A percentile compares a stretch with the other conserved stretches of the same genome.
Conservation (phyloP, 2,329 filamentous ascomycete species). For the Claviceps arundinis region DNA sequence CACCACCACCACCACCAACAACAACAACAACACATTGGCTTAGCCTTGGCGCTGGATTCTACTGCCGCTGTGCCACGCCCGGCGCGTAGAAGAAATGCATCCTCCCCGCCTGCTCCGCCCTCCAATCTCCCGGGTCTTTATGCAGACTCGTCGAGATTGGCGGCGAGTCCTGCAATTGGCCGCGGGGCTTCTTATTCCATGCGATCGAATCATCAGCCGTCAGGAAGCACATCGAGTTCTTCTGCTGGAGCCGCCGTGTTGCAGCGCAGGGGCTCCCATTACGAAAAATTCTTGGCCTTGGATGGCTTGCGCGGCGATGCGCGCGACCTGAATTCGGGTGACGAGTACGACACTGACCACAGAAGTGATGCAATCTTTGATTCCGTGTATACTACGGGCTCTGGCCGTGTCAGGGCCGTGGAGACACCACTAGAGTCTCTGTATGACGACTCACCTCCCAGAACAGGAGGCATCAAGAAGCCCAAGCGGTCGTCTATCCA, state of each 20-base stretch:
- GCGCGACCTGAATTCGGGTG: constrained; percentile 50
- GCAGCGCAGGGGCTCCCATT: constrained; percentile 19
- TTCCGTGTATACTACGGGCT: constrained; percentile 59
- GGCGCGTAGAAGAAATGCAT: constrained; percentile 30
- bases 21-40: constrained; percentile 1
- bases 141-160: constrained; percentile 35
- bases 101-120: constrained; percentile 43
- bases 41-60: constrained; percentile 8
- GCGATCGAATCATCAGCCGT: constrained; percentile 27
- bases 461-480: constrained; percentile 38
- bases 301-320: constrained; percentile 57
- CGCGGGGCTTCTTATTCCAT: constrained; percentile 22
- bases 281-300: constrained; percentile 40
- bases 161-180: constrained; percentile 32
- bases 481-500: constrained; percentile 45
- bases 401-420: constrained; percentile 49
- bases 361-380: constrained; percentile 68
- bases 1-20: neutral
- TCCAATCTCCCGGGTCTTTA: constrained; percentile 39
- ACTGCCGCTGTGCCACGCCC: constrained; percentile 11
- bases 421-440: constrained; percentile 66
- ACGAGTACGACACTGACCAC: constrained; percentile 67
- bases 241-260: constrained; percentile 25
- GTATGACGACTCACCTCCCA: constrained; percentile 65
- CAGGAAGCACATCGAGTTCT: constrained; percentile 28